Conservation (phyloP, 176 grass and related monocot species). For the Otatea glauca region DNA sequence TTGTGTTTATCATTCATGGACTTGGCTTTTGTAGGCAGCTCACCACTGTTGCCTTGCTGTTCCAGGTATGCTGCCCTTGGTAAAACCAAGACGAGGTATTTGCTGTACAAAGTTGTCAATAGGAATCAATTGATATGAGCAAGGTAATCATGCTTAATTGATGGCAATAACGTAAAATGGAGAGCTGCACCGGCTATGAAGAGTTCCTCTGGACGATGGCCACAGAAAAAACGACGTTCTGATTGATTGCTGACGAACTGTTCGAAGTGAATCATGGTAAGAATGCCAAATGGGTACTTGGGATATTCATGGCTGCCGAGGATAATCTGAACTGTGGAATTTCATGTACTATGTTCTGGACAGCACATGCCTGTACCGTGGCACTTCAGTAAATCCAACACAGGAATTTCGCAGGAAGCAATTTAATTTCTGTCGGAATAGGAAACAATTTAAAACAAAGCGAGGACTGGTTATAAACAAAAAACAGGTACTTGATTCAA, state of each 20-base stretch:
- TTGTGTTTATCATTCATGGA: constrained; percentile 25
- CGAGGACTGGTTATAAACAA: not conserved
- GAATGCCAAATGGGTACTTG: constrained; percentile 1
- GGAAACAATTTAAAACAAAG: not conserved
- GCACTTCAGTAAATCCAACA: not conserved
- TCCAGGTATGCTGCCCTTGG: constrained; percentile 91
- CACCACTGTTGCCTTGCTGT: constrained; percentile 37
- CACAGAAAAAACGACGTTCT: not conserved
- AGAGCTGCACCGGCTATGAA: constrained; percentile 25
- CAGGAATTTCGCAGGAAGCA: too few species aligned
- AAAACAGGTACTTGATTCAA: not conserved
- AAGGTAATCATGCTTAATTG: constrained; percentile 8
- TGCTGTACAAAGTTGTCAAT: constrained; percentile 98
- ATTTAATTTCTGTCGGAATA: too few species aligned
- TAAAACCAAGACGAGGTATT: constrained; percentile 80
- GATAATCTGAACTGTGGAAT: not conserved
- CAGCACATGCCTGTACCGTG: not conserved
- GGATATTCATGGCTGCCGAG: not conserved
- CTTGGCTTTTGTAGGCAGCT: constrained; percentile 35
- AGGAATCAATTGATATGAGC: constrained; percentile 75
- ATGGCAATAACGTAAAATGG: constrained; percentile 7
- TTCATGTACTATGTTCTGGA: not conserved
- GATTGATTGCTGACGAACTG: not conserved
- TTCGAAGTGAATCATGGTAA: not conserved
- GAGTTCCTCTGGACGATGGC: not conserved